Percentiles rank a stretch among this genome's conserved stretches.
Evolutionary conservation across 208 protist species (phyloP).

Genomic region (Trypanosoma boissoni): DNA sequence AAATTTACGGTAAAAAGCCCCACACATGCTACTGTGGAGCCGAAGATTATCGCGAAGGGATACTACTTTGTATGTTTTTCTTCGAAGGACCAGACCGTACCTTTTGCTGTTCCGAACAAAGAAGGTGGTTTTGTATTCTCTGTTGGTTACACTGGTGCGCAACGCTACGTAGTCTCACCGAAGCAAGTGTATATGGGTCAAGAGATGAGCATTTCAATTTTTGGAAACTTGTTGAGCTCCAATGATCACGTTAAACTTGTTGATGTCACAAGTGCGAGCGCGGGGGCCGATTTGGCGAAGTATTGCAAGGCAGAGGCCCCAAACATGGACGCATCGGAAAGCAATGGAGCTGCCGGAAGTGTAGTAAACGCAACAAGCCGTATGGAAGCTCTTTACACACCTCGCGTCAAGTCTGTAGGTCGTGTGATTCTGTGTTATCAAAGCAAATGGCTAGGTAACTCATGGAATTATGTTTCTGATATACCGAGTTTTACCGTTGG

Average conservation of each 20-base stretch:
- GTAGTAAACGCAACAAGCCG: constrained; percentile 34
- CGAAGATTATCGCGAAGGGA: constrained; percentile 42
- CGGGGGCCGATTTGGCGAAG: constrained; percentile 22
- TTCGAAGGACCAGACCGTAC: constrained; percentile 46
- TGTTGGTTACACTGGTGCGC: constrained; percentile 72
- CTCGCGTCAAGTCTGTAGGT: constrained; percentile 65
- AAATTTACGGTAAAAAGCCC: constrained; percentile 51
- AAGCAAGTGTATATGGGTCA: constrained; percentile 68
- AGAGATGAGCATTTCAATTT: constrained; percentile 56
- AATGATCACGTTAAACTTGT: constrained; percentile 82
- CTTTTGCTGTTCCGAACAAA: constrained; percentile 62
- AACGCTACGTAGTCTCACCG: constrained; percentile 71
- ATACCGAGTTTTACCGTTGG: constrained; percentile 61
- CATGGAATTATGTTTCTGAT: constrained; percentile 62
- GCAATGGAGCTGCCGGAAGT: constrained; percentile 41
- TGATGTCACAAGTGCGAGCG: constrained; percentile 26
- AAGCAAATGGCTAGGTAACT: constrained; percentile 35
- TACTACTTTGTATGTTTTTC: constrained; percentile 87
- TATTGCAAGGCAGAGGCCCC: constrained; percentile 46
- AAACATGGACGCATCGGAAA: constrained; percentile 61
- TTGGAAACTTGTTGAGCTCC: constrained; percentile 57
- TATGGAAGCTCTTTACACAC: constrained; percentile 57
- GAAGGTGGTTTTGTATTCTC: constrained; percentile 77
- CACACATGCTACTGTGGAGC: constrained; percentile 51
- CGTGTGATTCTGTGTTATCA: constrained; percentile 84